phyloP scores from a whole-genome alignment of 768 basidiomycete species.

The Leucosporidium creatinivorum region DNA sequence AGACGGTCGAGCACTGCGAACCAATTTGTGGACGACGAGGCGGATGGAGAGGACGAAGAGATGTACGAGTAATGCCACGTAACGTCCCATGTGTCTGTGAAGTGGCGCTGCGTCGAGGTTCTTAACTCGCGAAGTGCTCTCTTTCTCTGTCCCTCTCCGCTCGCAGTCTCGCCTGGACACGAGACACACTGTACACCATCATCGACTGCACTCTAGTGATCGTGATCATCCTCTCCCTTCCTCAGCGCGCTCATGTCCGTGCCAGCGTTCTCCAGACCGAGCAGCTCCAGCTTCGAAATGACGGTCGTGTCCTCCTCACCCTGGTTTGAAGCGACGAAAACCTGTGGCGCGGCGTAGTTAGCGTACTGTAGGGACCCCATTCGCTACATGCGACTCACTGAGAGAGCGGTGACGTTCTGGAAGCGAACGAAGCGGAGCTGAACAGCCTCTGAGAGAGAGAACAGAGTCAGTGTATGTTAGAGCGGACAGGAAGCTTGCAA shows the following conservation, averaged over 20 bases:
- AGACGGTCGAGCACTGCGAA: background rate
- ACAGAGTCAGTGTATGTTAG: too few relatives aligned
- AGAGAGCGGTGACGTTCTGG: conserved; percentile 59
- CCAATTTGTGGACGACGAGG: conserved; percentile 8
- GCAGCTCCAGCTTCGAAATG: conserved; percentile 60
- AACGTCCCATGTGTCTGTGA: background rate
- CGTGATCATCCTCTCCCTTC: conserved; percentile 19
- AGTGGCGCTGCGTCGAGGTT: too few relatives aligned
- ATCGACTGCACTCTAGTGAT: background rate
- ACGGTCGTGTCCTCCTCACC: conserved; percentile 58
- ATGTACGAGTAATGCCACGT: background rate
- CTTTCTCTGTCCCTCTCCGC: background rate
- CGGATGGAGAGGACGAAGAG: conserved; percentile 26
- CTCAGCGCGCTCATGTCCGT: conserved; percentile 16
- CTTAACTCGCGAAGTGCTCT: too few relatives aligned
- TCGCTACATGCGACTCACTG: conserved; percentile 47
- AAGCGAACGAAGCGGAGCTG: conserved; percentile 61
- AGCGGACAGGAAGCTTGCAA: too few relatives aligned
- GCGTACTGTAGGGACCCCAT: too few relatives aligned
- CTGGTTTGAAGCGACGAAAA: conserved; percentile 64
- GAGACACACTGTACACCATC: background rate
- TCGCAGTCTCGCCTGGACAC: background rate
- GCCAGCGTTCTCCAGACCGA: conserved; percentile 45
- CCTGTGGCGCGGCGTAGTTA: too few relatives aligned
- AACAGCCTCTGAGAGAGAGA: conserved; percentile 38